These are phyloP conservation scores for Phytopythium litorale DNA, from an alignment of 352 stramenopile genomes.

Conservation along the genomic window DNA sequence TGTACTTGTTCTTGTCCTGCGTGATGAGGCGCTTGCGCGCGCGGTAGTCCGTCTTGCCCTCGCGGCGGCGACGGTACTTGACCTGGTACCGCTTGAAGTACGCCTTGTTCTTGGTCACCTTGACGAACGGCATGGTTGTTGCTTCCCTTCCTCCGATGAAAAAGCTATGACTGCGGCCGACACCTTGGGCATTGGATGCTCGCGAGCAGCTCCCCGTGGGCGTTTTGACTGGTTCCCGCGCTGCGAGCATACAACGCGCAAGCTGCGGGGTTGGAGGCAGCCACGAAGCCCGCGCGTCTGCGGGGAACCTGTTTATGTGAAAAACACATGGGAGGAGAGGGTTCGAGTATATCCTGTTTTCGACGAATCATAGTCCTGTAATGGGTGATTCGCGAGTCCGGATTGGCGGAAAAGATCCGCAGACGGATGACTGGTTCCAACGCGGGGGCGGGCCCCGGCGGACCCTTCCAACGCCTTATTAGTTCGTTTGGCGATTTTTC, in stretches of 20 bases:
- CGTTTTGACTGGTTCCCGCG: constrained; percentile 14
- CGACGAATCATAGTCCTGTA: constrained; percentile 22
- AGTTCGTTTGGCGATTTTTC: constrained; percentile 87
- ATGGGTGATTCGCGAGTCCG: background rate
- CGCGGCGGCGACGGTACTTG: constrained; percentile 97
- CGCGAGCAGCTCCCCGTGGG: too few species aligned
- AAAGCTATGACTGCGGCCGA: constrained; percentile 8
- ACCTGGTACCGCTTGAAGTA: constrained; percentile 99
- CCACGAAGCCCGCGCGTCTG: constrained; percentile 3
- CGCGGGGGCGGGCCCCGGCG: constrained; percentile 21
- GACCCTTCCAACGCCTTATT: constrained; percentile 24
- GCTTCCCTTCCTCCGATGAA: constrained; percentile 31
- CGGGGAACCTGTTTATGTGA: constrained; percentile 1
- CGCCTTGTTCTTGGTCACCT: constrained; percentile 98
- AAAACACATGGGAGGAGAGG: background rate
- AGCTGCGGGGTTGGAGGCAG: constrained; percentile 17
- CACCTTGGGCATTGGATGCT: background rate
- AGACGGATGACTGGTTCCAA: constrained; percentile 76
- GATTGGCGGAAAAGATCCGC: constrained; percentile 45
- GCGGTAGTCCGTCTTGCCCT: constrained; percentile 99
- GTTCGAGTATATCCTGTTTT: constrained; percentile 6
- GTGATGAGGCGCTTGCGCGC: constrained; percentile 97
- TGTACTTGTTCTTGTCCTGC: constrained; percentile 99
- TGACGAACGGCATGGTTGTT: constrained; percentile 93
- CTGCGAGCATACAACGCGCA: constrained; percentile 7